Evolutionary conservation across 495 filamentous ascomycete species (phyloP), one percentile per base, ranked within the genome.

Genomic region (Penicillium odoratum): DNA sequence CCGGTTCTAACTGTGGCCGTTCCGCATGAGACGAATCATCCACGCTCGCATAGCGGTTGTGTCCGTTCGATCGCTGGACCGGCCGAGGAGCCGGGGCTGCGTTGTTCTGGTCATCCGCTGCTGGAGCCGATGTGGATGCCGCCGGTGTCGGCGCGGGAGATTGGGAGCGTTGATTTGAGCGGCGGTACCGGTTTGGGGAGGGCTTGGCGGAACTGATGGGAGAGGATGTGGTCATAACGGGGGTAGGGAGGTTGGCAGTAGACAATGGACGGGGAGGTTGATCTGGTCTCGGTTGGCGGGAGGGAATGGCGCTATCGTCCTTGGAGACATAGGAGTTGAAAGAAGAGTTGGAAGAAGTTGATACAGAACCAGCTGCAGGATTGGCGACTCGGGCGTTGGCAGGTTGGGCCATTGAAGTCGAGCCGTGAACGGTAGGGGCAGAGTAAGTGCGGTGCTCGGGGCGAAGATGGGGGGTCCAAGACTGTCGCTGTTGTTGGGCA

Each of bases 361-460:
- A 84, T 69, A 84, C 73, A 66, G 88, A 88, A 67, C 79, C 77
- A 68, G 84, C 81, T 69, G 83, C 77, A 69, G 79, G 72, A 72
- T 90, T 82, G 51, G 78, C 75, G 57, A 81, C 74, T 55, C 77
- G 76, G 44, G 78, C 74, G 50, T 69, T 71, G 50, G 59, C 54
- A 59, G 72, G 69, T 48, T 76, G 69, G 16, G 74, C 66, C 43
- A 76, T 68, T 55, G 79, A 80, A 51, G 74, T 70, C 40, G 80
- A 67, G 26, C 63, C 61, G 53, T 83, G 74, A 7, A 80, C 75
- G 9, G 80, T 79, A 38, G 87, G 83, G 42, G 87, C 81, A 34
- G 90, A 87, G 25, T 81, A 82, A 7, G 88, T 81, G 61, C 87
- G 83, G 66, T 83, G 85, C 40, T 92, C 88, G 44, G 83, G 78